Conservation (phyloP, 2,329 filamentous ascomycete species). For the Pseudocercospora macadamiae region DNA sequence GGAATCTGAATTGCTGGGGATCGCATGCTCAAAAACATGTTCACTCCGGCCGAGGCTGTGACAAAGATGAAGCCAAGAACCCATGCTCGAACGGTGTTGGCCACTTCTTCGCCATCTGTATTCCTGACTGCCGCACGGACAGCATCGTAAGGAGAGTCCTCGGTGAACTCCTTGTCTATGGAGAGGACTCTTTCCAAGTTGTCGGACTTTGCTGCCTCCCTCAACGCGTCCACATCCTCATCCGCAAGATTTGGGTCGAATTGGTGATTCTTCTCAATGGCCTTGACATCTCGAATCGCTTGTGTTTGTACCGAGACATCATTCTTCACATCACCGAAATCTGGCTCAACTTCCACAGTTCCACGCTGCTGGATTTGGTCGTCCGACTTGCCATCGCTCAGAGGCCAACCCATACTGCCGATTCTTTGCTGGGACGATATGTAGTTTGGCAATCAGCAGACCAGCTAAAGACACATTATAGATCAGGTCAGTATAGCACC, state of each 20-base stretch:
- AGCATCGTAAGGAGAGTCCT: conserved; percentile 25
- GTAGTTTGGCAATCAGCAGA: neutral
- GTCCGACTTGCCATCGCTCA: neutral
- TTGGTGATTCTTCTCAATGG: conserved; percentile 20
- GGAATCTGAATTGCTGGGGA: conserved; percentile 89
- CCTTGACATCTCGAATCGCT: conserved; percentile 19
- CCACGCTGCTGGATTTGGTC: neutral
- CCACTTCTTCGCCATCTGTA: conserved; percentile 46
- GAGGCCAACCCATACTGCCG: neutral
- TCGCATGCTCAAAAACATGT: conserved; percentile 84
- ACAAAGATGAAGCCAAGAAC: conserved; percentile 46
- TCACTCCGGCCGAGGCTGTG: conserved; percentile 51
- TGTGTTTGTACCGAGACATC: conserved; percentile 14
- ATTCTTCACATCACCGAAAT: neutral
- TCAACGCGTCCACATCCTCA: conserved; percentile 20
- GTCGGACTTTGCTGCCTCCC: conserved; percentile 20
- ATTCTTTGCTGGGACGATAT: neutral
- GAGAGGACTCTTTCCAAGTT: conserved; percentile 17
- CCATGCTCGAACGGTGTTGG: conserved; percentile 49
- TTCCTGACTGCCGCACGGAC: conserved; percentile 51
- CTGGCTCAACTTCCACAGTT: neutral
- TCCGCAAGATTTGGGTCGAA: conserved; percentile 26
- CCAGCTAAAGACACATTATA: neutral
- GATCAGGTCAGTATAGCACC: neutral
- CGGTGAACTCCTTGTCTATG: conserved; percentile 20